A percentile compares a stretch with the other conserved stretches of the same genome.
phyloP scores from a whole-genome alignment of 2,329 filamentous ascomycete species.

The Beauveria asiatica region DNA sequence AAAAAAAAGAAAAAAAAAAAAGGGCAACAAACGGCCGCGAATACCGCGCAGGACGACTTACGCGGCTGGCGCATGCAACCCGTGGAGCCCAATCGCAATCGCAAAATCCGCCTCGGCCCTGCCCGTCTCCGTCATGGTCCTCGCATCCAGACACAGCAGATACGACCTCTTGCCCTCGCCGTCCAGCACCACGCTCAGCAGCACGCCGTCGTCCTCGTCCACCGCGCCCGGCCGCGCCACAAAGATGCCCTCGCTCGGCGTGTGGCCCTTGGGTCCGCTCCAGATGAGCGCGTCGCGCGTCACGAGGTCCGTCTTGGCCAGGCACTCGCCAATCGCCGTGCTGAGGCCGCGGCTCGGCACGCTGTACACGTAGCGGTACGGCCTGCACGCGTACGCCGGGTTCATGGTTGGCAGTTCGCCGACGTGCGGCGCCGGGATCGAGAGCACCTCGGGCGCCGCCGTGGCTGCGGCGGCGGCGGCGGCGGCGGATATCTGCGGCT shows the following conservation, averaged over 20 bases:
- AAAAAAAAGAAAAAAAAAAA: no score
- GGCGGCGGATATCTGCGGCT: not conserved
- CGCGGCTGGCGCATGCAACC: constrained; percentile 18
- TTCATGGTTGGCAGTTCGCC: constrained; percentile 56
- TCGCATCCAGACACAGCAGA: constrained; percentile 50
- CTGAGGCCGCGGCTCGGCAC: constrained; percentile 43
- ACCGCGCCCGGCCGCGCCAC: constrained; percentile 28
- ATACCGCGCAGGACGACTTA: not conserved
- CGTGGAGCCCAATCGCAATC: constrained; percentile 53
- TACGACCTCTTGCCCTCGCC: constrained; percentile 46
- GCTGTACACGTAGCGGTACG: constrained; percentile 48
- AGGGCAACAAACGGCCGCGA: no score
- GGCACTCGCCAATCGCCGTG: constrained; percentile 43
- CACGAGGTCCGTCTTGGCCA: constrained; percentile 50
- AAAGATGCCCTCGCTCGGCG: constrained; percentile 57
- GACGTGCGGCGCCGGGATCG: constrained; percentile 29
- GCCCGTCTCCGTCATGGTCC: constrained; percentile 47
- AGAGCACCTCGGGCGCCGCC: constrained; percentile 17
- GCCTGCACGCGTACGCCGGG: constrained; percentile 37
- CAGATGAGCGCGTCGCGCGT: constrained; percentile 41
- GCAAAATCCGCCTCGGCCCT: constrained; percentile 48
- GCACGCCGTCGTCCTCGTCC: constrained; percentile 47
- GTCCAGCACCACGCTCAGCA: constrained; percentile 51
- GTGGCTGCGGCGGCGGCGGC: not conserved
- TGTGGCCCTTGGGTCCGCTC: constrained; percentile 44